Percentiles rank a stretch among this genome's conserved stretches.
phyloP scores from a whole-genome alignment of 257 asterid species.

The Orobanche coerulescens region DNA sequence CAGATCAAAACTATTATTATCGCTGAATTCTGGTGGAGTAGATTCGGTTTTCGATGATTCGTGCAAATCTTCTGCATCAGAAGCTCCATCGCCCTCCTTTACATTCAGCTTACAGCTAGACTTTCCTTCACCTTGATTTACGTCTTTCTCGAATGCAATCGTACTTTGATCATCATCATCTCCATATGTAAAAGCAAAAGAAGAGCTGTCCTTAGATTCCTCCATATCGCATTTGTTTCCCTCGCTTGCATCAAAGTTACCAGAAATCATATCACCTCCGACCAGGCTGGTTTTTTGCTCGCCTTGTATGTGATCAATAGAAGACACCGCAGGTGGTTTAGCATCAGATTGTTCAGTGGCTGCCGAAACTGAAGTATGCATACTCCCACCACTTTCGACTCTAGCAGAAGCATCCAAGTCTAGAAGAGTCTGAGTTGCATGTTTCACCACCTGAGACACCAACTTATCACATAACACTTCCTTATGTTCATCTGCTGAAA shows the following conservation, averaged over 20 bases:
- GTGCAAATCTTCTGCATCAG: conserved; percentile 19
- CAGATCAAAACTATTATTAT: conserved; percentile 5
- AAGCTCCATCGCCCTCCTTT: conserved; percentile 25
- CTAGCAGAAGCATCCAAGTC: conserved; percentile 21
- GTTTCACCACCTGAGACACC: conserved; percentile 27
- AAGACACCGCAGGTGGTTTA: conserved; percentile 18
- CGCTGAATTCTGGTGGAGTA: conserved; percentile 5
- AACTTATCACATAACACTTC: conserved; percentile 23
- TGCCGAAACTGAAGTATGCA: background rate
- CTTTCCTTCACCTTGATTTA: conserved; percentile 22
- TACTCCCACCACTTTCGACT: conserved; percentile 23
- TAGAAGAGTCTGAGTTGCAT: conserved; percentile 24
- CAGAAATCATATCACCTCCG: conserved; percentile 16
- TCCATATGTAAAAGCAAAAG: conserved; percentile 22
- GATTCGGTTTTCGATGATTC: conserved; percentile 16
- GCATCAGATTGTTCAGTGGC: conserved; percentile 22
- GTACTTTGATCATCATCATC: conserved; percentile 22
- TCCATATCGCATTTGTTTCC: conserved; percentile 13
- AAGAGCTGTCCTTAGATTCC: conserved; percentile 23
- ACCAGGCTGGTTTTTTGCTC: conserved; percentile 7
- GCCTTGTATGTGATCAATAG: conserved; percentile 22
- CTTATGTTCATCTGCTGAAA: conserved; percentile 19
- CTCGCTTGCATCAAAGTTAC: conserved; percentile 17
- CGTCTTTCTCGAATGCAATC: conserved; percentile 22
- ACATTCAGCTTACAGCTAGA: conserved; percentile 16